These are phyloP conservation scores for Amauroascus verrucosus DNA, from an alignment of 2,329 filamentous ascomycete species.

Conservation along the genomic window DNA sequence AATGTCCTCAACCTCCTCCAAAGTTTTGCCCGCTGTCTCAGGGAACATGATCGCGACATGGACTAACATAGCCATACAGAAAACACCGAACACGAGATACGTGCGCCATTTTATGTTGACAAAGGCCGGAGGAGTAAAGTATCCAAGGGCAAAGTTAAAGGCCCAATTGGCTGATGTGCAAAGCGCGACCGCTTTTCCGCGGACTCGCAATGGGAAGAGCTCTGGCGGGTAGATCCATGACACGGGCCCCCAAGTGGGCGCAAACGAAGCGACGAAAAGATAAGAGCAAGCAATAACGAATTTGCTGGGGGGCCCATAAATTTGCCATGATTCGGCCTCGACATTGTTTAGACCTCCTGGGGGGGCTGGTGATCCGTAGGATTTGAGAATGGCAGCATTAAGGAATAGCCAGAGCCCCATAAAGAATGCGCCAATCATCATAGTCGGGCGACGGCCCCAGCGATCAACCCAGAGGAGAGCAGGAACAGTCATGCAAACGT, in stretches of 20 bases:
- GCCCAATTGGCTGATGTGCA: conserved; percentile 54
- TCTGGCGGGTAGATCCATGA: conserved; percentile 53
- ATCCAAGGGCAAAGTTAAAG: conserved; percentile 47
- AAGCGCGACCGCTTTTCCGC: conserved; percentile 54
- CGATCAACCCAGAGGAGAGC: conserved; percentile 64
- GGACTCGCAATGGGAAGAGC: conserved; percentile 51
- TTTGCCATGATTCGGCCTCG: conserved; percentile 31
- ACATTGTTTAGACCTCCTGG: conserved; percentile 22
- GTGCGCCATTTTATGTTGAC: conserved; percentile 50
- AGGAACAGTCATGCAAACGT: conserved; percentile 67
- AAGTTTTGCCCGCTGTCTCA: conserved; percentile 61
- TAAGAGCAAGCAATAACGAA: conserved; percentile 61
- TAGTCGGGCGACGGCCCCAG: conserved; percentile 61
- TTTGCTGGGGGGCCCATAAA: conserved; percentile 40
- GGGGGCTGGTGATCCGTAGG: conserved; percentile 34
- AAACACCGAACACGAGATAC: conserved; percentile 66
- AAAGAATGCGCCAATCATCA: conserved; percentile 54
- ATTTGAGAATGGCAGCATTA: conserved; percentile 35
- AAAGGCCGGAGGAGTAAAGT: conserved; percentile 50
- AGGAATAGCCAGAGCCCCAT: conserved; percentile 46
- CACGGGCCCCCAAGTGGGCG: conserved; percentile 53
- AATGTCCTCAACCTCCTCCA: conserved; percentile 67
- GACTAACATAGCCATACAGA: conserved; percentile 57
- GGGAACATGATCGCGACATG: conserved; percentile 59
- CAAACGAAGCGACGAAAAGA: conserved; percentile 61